Conservation (phyloP, 306 rosid species). For the barrel medic (Medicago truncatula) region DNA sequence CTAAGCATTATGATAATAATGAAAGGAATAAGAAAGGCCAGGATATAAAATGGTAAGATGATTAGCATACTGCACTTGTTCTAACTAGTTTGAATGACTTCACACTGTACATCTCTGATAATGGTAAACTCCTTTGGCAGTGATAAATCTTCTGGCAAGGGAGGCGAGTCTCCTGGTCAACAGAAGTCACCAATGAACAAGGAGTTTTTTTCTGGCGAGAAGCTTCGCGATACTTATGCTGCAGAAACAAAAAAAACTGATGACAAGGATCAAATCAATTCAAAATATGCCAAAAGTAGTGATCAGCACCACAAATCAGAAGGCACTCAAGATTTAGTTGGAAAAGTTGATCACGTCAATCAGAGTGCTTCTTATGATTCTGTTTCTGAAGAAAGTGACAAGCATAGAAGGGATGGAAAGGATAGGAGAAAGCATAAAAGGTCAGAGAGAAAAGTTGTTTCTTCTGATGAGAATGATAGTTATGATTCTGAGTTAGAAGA, state of each 20-base stretch:
- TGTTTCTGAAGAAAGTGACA: constrained; percentile 71
- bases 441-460: constrained; percentile 62
- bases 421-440: constrained; percentile 77
- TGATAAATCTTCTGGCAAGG: constrained; percentile 54
- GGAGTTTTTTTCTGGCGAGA: constrained; percentile 53
- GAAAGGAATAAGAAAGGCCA: constrained; percentile 52
- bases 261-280: constrained; percentile 53
- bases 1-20: constrained; percentile 43
- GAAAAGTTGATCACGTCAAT: constrained; percentile 50
- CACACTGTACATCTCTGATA: constrained; percentile 42
- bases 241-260: constrained; percentile 54
- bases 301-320: constrained; percentile 50
- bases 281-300: constrained; percentile 50
- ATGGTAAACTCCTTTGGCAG: constrained; percentile 51
- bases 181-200: constrained; percentile 54
- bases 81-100: constrained; percentile 23
- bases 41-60: constrained; percentile 56
- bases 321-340: constrained; percentile 43
- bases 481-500: constrained; percentile 76
- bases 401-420: constrained; percentile 60
- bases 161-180: constrained; percentile 47
- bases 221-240: constrained; percentile 50
- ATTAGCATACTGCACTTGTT: constrained; percentile 36
- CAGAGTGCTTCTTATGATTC: constrained; percentile 57
- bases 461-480: constrained; percentile 75